Evolutionary conservation across 1,139 yeast species (phyloP), one percentile per base, ranked within the genome.

Genomic region (Debaryomycetaceae sp.): DNA sequence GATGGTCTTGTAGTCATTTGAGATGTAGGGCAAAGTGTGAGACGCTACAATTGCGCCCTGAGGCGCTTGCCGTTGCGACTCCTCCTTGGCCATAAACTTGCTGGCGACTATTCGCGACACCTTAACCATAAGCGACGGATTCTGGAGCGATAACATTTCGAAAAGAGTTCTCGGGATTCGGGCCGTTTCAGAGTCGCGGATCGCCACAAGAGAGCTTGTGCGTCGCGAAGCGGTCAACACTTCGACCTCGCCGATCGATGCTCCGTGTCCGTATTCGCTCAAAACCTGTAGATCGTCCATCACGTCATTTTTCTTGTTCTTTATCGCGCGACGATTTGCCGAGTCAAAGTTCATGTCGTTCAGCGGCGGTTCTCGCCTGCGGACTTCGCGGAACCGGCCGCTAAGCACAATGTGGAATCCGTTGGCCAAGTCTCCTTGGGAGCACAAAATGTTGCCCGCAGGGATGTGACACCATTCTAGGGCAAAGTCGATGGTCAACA

Each of bases 171-270:
- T 71, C 11, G 98, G 97, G 29, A 90, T 81, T 47, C 95, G 68
- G 0, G 95, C 96, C 11, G 92, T 66, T 51, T 90, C 98, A 0
- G 96, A 80, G 41, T 87, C 97, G 46, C 98, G 67, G 1, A 90
- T 81, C 0, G 97, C 96, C 24, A 86, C 76, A 27, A 86, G 66
- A 0, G 95, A 75, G 22, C 72, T 66, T 1, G 77, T 64, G 46
- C 96, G 70, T 38, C 75, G 64, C 3, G 81, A 73, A 7, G 92
- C 90, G 0, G 97, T 86, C 37, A 90, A 62, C 3, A 90, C 96
- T 49, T 90, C 98, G 11, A 90, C 78, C 52, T 90, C 98, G 3
- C 98, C 98, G 36, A 90, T 72, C 30, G 95, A 81, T 41, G 83
- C 92, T 4, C 97, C 97, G 49, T 86, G 95, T 1, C 96, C 95